A percentile compares a stretch with the other conserved stretches of the same genome.
Conservation (phyloP, 768 basidiomycete species). For the Boletus vinaceobasis region DNA sequence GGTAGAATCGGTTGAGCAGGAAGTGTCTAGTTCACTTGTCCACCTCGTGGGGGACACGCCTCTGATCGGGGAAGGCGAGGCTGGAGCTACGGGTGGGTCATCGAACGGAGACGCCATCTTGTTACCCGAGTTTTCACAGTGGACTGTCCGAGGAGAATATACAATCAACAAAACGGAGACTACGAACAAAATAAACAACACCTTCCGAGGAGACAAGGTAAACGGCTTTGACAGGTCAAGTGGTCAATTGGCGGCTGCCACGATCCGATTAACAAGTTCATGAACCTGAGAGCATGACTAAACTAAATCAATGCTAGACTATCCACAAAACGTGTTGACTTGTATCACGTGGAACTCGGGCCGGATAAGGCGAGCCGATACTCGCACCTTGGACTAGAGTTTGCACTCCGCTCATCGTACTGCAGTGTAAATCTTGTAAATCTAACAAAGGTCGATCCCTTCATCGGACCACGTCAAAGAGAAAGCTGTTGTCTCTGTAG, state of each 20-base stretch:
- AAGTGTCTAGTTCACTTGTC: slow-evolving; percentile 29
- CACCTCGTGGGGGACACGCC: slow-evolving; percentile 40
- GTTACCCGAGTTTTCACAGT: neutral
- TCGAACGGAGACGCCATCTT: slow-evolving; percentile 39
- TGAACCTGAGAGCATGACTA: neutral
- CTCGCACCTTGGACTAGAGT: too few species aligned
- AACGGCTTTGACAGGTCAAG: neutral
- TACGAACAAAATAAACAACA: slow-evolving; percentile 4
- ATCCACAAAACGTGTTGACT: neutral
- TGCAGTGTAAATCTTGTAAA: too few species aligned
- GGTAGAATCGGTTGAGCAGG: slow-evolving; percentile 40
- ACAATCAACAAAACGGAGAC: neutral
- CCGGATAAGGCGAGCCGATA: too few species aligned
- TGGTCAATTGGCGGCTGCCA: neutral
- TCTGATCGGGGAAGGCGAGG: slow-evolving; percentile 42
- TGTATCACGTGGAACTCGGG: slow-evolving; percentile 5
- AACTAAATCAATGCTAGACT: neutral
- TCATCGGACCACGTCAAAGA: too few species aligned
- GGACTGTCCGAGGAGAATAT: slow-evolving; percentile 1
- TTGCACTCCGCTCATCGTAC: too few species aligned
- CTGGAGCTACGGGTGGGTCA: slow-evolving; percentile 32
- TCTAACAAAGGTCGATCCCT: too few species aligned
- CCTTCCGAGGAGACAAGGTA: slow-evolving; percentile 5
- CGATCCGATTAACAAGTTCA: neutral
- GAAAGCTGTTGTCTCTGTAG: too few species aligned